Evolutionary conservation across 23 red algal genomes (phyloP).

Genomic region (Pyropia yezoensis): DNA sequence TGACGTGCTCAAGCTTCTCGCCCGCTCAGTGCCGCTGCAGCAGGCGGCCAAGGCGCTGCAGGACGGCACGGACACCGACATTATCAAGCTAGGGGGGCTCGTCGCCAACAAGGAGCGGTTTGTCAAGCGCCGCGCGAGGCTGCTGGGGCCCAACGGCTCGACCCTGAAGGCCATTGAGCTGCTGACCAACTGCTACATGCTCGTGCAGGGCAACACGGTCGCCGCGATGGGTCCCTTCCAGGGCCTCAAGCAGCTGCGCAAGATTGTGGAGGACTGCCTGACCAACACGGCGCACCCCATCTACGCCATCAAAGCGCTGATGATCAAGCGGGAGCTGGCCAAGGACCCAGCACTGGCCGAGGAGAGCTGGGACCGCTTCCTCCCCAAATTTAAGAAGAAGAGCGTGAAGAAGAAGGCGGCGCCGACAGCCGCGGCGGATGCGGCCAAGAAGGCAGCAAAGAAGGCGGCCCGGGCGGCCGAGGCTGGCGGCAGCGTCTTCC

Average conservation of each 20-base stretch:
- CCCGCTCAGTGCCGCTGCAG: conserved; percentile 80
- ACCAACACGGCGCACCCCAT: conserved; percentile 79
- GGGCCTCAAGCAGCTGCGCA: conserved; percentile 81
- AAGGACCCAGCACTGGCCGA: conserved; percentile 72
- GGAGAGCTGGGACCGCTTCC: conserved; percentile 94
- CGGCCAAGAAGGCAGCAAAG: conserved; percentile 32
- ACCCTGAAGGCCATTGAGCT: conserved; percentile 98
- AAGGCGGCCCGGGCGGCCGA: neutral
- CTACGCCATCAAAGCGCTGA: conserved; percentile 97
- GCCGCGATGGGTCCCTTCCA: conserved; percentile 76
- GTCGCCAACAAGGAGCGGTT: conserved; percentile 89
- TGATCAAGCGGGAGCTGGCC: conserved; percentile 95
- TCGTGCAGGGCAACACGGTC: conserved; percentile 97
- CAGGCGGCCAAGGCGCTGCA: conserved; percentile 73
- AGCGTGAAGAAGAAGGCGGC: conserved; percentile 43
- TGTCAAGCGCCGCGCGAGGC: conserved; percentile 79
- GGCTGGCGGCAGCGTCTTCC: conserved; percentile 36
- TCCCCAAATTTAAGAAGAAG: conserved; percentile 97
- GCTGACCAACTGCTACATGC: conserved; percentile 92
- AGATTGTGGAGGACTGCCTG: conserved; percentile 93
- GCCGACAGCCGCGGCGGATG: neutral
- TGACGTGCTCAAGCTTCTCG: conserved; percentile 90
- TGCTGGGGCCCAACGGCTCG: conserved; percentile 88
- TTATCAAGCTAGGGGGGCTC: conserved; percentile 74
- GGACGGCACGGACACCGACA: conserved; percentile 79